phyloP scores from a whole-genome alignment of 306 rosid genomes.

The Hylodesmum podocarpum region DNA sequence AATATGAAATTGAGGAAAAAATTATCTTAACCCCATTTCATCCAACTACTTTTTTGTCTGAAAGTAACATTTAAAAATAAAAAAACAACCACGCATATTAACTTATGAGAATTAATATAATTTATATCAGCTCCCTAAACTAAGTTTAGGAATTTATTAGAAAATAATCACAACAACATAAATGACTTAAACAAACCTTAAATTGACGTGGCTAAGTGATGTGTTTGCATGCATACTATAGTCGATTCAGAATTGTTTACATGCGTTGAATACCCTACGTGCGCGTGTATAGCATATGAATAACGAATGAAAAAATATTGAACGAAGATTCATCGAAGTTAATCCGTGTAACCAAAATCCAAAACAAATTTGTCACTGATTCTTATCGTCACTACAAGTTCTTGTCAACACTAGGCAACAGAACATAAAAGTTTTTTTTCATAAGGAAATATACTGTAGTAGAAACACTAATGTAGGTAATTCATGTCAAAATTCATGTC shows the following conservation, averaged over 20 bases:
- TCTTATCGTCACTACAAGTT: slow-evolving; percentile 28
- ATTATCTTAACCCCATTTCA: too few relatives aligned
- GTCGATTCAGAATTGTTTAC: not conserved
- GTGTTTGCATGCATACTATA: not conserved
- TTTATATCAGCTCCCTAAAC: not conserved
- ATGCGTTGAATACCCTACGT: not conserved
- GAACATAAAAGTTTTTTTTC: slow-evolving; percentile 18
- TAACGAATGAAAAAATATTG: not conserved
- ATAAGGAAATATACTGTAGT: slow-evolving; percentile 22
- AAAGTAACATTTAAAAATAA: too few relatives aligned
- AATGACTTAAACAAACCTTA: not conserved
- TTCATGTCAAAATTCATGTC: slow-evolving; percentile 27
- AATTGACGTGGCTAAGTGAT: not conserved
- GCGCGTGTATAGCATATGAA: not conserved
- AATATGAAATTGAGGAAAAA: too few relatives aligned
- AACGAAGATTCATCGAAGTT: slow-evolving; percentile 1
- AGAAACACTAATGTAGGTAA: slow-evolving; percentile 18
- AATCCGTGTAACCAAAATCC: slow-evolving; percentile 23
- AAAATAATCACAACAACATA: not conserved
- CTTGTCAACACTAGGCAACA: slow-evolving; percentile 29
- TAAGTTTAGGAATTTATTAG: not conserved
- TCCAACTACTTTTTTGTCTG: too few relatives aligned
- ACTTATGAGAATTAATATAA: not conserved
- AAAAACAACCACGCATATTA: too few relatives aligned
- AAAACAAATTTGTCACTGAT: slow-evolving; percentile 4